Percentiles rank a stretch among this genome's conserved stretches.
phyloP scores from a whole-genome alignment of 192 early-diverging fungal species.

The Linnemannia zychae region DNA sequence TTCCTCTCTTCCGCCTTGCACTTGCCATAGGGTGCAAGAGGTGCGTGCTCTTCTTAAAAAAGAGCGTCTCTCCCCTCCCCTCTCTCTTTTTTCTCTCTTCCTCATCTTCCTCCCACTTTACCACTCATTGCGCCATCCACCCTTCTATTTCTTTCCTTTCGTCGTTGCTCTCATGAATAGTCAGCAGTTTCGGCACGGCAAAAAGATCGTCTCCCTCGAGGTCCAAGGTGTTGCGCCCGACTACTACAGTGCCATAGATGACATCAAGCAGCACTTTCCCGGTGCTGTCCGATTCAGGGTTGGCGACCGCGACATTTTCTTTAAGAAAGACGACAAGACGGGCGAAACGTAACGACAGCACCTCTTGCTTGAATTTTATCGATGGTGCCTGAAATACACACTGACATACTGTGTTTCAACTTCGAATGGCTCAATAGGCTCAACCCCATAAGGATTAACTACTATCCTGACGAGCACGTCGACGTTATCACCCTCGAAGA shows the following conservation, averaged over 20 bases:
- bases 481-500: not conserved
- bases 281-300: slow-evolving; percentile 2
- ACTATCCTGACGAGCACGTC: not conserved
- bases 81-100: too few species aligned
- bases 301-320: not conserved
- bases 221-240: not conserved
- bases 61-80: too few species aligned
- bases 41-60: too few species aligned
- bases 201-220: not conserved
- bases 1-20: too few species aligned
- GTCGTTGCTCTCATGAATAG: not conserved
- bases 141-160: not conserved
- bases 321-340: not conserved
- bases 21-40: too few species aligned
- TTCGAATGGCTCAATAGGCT: not conserved
- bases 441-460: not conserved
- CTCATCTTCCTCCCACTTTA: too few species aligned
- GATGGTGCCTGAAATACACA: not conserved
- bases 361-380: not conserved
- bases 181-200: not conserved
- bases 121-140: too few species aligned
- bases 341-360: slow-evolving; percentile 1
- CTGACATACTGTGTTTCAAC: not conserved
- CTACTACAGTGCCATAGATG: slow-evolving; percentile 9
- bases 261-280: not conserved